phyloP scores from a whole-genome alignment of 2,329 filamentous ascomycete species.

The Sarocladium oryzae region DNA sequence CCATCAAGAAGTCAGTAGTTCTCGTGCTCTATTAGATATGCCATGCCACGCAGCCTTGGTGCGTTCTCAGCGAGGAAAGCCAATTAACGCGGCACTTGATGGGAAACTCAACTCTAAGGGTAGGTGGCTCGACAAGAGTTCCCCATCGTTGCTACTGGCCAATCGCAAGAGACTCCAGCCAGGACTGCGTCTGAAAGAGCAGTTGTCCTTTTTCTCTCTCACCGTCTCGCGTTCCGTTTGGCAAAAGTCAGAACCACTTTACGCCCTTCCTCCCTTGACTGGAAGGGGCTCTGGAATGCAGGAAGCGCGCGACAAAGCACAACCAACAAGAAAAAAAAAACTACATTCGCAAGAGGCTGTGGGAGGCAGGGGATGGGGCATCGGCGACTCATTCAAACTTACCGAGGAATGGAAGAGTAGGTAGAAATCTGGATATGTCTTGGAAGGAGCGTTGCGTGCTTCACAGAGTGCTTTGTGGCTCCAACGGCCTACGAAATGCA shows the following conservation, averaged over 20 bases:
- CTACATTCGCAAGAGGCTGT: too few relatives aligned
- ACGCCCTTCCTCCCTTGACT: neutral
- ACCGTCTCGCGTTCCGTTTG: too few relatives aligned
- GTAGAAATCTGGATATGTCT: neutral
- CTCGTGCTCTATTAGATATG: neutral
- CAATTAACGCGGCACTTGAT: neutral
- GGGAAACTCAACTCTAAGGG: neutral
- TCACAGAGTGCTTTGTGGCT: too few relatives aligned
- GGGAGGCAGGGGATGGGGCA: too few relatives aligned
- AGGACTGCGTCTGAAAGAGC: too few relatives aligned
- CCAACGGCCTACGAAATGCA: too few relatives aligned
- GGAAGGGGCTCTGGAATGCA: neutral
- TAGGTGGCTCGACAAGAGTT: too few relatives aligned
- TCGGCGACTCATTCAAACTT: too few relatives aligned
- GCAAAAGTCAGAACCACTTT: conserved; percentile 3
- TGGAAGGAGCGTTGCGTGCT: neutral
- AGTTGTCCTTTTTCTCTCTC: too few relatives aligned
- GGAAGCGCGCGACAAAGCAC: neutral
- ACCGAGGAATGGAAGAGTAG: neutral
- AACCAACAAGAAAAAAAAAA: too few relatives aligned
- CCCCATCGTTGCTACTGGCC: too few relatives aligned
- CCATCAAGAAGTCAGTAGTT: neutral
- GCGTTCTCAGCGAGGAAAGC: neutral
- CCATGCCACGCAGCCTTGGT: neutral
- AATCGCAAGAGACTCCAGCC: too few relatives aligned